Evolutionary conservation across 768 basidiomycete genomes (phyloP), one percentile per base, ranked within the genome.

Genomic region (Mycena albidolilacea): DNA sequence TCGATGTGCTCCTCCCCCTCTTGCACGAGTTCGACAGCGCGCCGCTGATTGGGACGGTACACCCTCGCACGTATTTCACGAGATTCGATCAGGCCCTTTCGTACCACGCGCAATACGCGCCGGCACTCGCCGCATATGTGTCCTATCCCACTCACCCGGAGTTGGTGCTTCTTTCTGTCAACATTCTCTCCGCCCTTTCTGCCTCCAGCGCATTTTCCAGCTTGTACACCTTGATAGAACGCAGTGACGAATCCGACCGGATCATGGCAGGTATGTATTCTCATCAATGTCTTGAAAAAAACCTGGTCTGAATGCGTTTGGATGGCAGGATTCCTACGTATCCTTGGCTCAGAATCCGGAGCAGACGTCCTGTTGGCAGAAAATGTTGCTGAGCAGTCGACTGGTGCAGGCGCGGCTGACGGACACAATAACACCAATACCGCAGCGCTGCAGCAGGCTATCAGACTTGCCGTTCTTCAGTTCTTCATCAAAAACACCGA

Each of bases 1-100:
- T 97, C 52, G 96, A 98, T 67, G 91, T 97, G 30, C 89, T 97
- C 61, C 84, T 97, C 4, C 95, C 96, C 2, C 83, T 93, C 23
- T 87, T 97, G 9, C 84, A 89, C 21, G 92, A 95, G 67, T 85
- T 91, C 69, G 90, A 90, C 72, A 89, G 87, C 71, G 80, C 88
- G 0, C 80, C 88, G 0, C 79, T 92, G 58, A 82, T 90, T 35
- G 90, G 90, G 38, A 86, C 84, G 9, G 81, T 90, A 17, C 89
- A 90, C 72, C 85, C 92, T 0, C 88, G 91, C 11, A 93, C 92
- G 3, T 92, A 88, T 78, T 94, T 92, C 83, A 90, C 88, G 21
- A 85, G 89, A 70, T 88, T 96, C 73, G 94, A 96, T 77, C 90
- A 95, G 78, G 91, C 91, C 21, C 81, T 96, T 55, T 88, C 92